Evolutionary conservation across 2,329 filamentous ascomycete genomes (phyloP).

Genomic region (Paecilomyces sp.): DNA sequence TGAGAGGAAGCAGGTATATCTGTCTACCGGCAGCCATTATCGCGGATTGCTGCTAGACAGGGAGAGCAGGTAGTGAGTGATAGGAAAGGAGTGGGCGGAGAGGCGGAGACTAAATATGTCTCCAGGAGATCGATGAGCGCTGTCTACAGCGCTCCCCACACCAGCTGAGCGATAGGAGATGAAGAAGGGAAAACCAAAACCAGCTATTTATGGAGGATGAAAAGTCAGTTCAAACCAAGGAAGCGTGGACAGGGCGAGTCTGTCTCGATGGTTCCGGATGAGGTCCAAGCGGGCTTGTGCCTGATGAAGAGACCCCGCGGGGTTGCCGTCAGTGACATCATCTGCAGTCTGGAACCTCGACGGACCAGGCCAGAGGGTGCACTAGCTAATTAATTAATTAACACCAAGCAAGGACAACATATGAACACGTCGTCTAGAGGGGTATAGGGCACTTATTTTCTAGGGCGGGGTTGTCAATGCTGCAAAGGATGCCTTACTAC

Average conservation of each 20-base stretch:
- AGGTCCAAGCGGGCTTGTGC: not conserved
- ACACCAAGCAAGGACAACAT: no score
- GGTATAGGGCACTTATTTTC: no score
- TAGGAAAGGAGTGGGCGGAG: not conserved
- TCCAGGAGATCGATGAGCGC: not conserved
- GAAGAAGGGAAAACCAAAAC: not conserved
- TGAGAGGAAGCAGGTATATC: conserved; percentile 83
- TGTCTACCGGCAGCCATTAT: conserved; percentile 29
- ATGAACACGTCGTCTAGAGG: no score
- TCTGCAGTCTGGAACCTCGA: not conserved
- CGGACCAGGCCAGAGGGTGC: not conserved
- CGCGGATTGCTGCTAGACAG: not conserved
- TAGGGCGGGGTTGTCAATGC: no score
- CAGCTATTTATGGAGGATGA: not conserved
- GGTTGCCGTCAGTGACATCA: not conserved
- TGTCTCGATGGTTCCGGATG: not conserved
- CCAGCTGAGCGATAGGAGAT: not conserved
- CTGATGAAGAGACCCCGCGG: not conserved
- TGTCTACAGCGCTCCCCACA: not conserved
- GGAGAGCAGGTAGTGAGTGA: not conserved
- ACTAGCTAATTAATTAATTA: no score
- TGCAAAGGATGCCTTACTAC: no score
- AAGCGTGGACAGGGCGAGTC: not conserved
- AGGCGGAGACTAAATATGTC: not conserved
- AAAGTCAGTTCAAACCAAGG: not conserved